Evolutionary conservation across 2,329 filamentous ascomycete genomes (phyloP).

Genomic region (Colletotrichum sp.): DNA sequence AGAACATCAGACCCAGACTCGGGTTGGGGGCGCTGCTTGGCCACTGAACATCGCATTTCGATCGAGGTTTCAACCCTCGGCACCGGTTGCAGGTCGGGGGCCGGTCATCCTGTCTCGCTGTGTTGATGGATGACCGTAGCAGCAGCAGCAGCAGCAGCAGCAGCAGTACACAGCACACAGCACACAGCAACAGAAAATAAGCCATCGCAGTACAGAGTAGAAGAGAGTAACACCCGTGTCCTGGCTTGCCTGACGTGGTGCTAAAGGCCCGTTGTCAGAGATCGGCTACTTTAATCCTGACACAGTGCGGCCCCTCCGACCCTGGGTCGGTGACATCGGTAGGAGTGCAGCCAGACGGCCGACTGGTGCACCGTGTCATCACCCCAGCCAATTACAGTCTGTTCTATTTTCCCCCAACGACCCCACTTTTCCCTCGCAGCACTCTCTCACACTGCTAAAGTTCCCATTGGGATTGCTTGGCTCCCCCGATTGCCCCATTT

Average conservation of each 20-base stretch:
- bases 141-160: background rate
- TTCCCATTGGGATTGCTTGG: background rate
- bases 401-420: background rate
- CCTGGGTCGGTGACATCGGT: background rate
- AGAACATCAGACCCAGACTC: background rate
- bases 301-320: slow-evolving; percentile 1
- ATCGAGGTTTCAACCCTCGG: background rate
- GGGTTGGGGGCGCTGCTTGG: background rate
- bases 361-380: background rate
- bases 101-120: background rate
- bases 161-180: background rate
- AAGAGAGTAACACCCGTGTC: background rate
- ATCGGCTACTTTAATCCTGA: slow-evolving; percentile 5
- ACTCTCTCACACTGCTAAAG: background rate
- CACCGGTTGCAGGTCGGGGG: background rate
- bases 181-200: background rate
- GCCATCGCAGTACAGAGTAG: background rate
- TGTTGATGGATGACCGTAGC: background rate
- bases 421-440: background rate
- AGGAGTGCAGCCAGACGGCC: background rate
- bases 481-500: background rate
- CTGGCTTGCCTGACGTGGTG: background rate
- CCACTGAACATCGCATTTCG: background rate
- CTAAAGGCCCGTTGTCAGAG: background rate
- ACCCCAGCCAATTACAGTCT: background rate